Evolutionary conservation across 1,284 basidiomycete species (phyloP).

Genomic region (Cutaneotrichosporon sp.): DNA sequence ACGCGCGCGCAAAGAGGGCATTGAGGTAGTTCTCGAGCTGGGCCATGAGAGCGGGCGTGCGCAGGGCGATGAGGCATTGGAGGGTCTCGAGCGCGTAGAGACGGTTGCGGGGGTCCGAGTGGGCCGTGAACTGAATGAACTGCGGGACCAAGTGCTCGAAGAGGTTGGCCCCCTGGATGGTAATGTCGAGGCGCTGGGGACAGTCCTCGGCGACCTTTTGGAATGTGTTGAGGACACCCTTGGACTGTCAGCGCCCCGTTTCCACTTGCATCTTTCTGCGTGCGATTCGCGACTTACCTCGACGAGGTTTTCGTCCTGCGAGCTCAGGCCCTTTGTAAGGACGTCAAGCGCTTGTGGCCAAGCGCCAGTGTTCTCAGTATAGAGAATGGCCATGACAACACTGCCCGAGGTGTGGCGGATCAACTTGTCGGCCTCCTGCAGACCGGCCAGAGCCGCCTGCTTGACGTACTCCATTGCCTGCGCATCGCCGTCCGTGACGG

Average conservation of each 20-base stretch:
- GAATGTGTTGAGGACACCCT: conserved; percentile 93
- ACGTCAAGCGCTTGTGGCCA: conserved; percentile 91
- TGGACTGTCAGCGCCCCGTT: conserved; percentile 9
- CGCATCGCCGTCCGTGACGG: conserved; percentile 34
- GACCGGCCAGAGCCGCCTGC: conserved; percentile 73
- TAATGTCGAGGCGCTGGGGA: conserved; percentile 90
- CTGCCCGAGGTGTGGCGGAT: conserved; percentile 89
- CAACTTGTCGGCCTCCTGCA: conserved; percentile 76
- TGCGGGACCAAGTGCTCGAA: conserved; percentile 95
- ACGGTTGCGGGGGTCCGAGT: conserved; percentile 71
- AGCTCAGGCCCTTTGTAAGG: conserved; percentile 75
- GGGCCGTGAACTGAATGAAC: conserved; percentile 82
- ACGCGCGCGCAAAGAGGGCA: conserved; percentile 89
- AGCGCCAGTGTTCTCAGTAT: conserved; percentile 77
- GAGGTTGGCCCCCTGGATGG: conserved; percentile 77
- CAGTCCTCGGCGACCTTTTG: conserved; percentile 98
- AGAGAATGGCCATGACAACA: conserved; percentile 83
- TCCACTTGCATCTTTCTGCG: not conserved
- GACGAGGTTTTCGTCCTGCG: conserved; percentile 69
- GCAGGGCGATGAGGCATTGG: conserved; percentile 87
- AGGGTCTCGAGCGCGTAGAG: conserved; percentile 91
- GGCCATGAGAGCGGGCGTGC: conserved; percentile 76
- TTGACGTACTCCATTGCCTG: conserved; percentile 75
- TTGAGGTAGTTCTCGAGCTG: conserved; percentile 94
- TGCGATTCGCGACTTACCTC: conserved; percentile 67